Evolutionary conservation across 306 rosid genomes (phyloP), one percentile per base, ranked within the genome.

Genomic region (Dicorynia guianensis): DNA sequence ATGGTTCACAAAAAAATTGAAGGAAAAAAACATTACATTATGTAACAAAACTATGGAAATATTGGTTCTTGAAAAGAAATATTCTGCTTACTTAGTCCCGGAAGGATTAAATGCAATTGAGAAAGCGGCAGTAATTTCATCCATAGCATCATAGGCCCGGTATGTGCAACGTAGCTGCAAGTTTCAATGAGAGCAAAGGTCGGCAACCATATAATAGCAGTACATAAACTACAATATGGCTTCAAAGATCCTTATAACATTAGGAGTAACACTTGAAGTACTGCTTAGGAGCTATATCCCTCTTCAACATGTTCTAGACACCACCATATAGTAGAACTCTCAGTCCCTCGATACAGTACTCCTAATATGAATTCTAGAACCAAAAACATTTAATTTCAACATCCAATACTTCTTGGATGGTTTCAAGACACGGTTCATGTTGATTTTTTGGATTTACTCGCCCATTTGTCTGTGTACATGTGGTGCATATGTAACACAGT

Each of bases 131-230:
- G 93, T 82, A 36, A 95, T 92, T 85, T 95, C 98, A 74, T 92
- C 98, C 96, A 95, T 89, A 13, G 93, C 93, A 83, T 95, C 98
- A 81, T 92, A 95, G 56, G 98, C 98, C 52, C 97, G 92, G 76
- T 92, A 95, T 7, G 98, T 92, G 73, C 98, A 92, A 7, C 98
- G 98, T 50, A 92, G 78, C 98, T 95, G 87, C 85, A 87, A 81
- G 76, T 73, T 82, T 46, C 79, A 78, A 40, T 62, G 46, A 56
- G 65, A 50, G 58, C 74, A 62, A 61, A 7, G 25, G 12, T 80
- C 75, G 83, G 44, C 61, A 76, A 79, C 40, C 64, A 53, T 15
- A 25, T 74, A n/a, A n/a, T 63, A 68, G 20, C 72, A 76, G 38
- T 42, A 46, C 20, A 52, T 19, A 67, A 75, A 80, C 63, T 33